Conservation (phyloP, 768 basidiomycete genomes). For the Lactarius hengduanensis region DNA sequence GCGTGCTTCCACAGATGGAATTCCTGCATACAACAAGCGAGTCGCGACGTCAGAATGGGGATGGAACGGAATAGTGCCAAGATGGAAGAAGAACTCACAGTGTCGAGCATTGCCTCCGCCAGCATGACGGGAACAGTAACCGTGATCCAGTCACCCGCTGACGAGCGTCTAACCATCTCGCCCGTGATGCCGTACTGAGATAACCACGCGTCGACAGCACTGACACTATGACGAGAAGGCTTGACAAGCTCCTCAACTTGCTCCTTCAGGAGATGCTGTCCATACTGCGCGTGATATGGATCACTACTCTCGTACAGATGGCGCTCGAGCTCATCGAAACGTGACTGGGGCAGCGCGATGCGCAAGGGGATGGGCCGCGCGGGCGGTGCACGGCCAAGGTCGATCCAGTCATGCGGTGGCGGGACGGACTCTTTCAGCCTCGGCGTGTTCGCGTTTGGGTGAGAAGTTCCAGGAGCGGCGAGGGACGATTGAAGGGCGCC, state of each 20-base stretch:
- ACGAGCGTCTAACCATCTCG: constrained; percentile 45
- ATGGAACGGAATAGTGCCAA: not conserved
- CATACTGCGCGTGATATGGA: constrained; percentile 33
- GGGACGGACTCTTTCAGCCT: constrained; percentile 25
- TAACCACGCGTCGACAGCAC: constrained; percentile 62
- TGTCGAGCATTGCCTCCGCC: constrained; percentile 70
- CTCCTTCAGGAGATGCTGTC: constrained; percentile 53
- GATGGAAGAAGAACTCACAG: constrained; percentile 44
- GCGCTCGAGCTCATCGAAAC: constrained; percentile 30
- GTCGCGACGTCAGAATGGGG: constrained; percentile 5
- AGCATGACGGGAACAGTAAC: constrained; percentile 54
- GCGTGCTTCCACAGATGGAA: constrained; percentile 62
- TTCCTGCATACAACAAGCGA: constrained; percentile 39
- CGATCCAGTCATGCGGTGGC: constrained; percentile 50
- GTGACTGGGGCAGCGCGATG: constrained; percentile 31
- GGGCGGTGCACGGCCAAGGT: constrained; percentile 43
- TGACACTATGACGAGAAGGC: constrained; percentile 53
- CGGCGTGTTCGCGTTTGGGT: not conserved
- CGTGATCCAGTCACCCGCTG: constrained; percentile 69
- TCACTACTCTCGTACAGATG: constrained; percentile 31
- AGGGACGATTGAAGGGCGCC: constrained; percentile 10
- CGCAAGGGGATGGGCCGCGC: constrained; percentile 53
- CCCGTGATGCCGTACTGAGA: constrained; percentile 51
- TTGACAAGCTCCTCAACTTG: constrained; percentile 62
- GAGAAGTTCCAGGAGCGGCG: not conserved